Base-by-base conservation (phyloP, 148 eudicot species). In the Camellia japonica region DNA sequence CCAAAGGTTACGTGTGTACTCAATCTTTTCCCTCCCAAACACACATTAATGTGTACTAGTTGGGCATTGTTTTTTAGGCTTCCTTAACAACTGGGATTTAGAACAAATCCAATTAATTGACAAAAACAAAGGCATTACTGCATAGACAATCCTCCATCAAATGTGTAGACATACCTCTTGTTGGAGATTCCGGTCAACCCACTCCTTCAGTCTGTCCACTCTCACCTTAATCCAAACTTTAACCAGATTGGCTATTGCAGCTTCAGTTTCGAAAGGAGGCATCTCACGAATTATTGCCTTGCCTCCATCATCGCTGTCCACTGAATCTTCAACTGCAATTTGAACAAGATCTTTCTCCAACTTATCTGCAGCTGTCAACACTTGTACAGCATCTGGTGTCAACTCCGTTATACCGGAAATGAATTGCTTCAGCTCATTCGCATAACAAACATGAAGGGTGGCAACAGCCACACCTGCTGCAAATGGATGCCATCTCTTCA, bases 391-490 rank as follows among this genome's bases (percentile, higher is more conserved):
- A 77, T 96, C 99, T 78, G 99, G 97, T 49, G 99, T 93, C 87
- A 93, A 88, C 83, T 96, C 98, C 5, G 87, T 77, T 68, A 96
- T 90, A 63, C 98, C 90, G 4, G 93, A 86, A 83, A 92, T 83
- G 78, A 91, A 96, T 81, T 96, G 99, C 85, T 94, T 94, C 77
- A 96, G 80, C 82, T 96, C 99, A 86, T 92, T 96, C 47, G 97
- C 99, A 67, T 90, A 96, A 87, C 99, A 96, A 88, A 90, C 86
- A 82, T 96, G 99, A 77, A 96, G 95, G 47, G 99, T 96, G 77
- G 99, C 99, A 83, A 94, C 98, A 60, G 95, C 99, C 68, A 92
- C 95, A 76, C 99, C 98, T 80, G 95, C 98, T 84, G 99, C 95
- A 83, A 96, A 86, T 42, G 98, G 97, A 87, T 96, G 98, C 98